phyloP scores from a whole-genome alignment of 1,139 yeast genomes.

The Geotrichum cucujoidarum region DNA sequence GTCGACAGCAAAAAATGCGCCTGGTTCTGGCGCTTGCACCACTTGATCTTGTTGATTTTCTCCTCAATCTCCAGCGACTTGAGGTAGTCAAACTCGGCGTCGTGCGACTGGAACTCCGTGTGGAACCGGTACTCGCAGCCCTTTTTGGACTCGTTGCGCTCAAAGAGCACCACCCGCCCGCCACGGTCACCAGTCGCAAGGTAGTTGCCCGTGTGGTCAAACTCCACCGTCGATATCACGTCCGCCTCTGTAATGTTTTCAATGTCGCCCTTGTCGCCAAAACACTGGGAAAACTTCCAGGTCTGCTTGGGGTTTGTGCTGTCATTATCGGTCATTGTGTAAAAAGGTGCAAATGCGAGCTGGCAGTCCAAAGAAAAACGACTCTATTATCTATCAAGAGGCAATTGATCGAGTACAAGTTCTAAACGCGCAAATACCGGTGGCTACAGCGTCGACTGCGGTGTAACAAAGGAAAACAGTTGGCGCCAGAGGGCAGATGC shows the following conservation, averaged over 20 bases:
- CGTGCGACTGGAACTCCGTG: conserved; percentile 97
- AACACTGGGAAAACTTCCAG: conserved; percentile 55
- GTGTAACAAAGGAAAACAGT: too few relatives aligned
- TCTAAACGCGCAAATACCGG: too few relatives aligned
- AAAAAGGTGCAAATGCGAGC: too few relatives aligned
- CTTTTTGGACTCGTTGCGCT: conserved; percentile 73
- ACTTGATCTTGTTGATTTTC: conserved; percentile 93
- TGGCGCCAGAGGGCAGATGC: not conserved
- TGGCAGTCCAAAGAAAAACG: too few relatives aligned
- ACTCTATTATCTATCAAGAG: too few relatives aligned
- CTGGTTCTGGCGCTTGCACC: conserved; percentile 86
- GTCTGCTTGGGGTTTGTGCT: conserved; percentile 33
- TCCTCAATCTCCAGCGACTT: conserved; percentile 96
- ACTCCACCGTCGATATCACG: conserved; percentile 94
- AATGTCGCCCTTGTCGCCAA: conserved; percentile 97
- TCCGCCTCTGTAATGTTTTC: conserved; percentile 97
- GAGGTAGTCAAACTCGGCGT: conserved; percentile 95
- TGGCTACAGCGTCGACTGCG: too few relatives aligned
- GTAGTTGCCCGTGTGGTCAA: conserved; percentile 90
- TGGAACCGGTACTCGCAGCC: conserved; percentile 92
- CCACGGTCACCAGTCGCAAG: conserved; percentile 98
- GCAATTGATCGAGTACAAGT: too few relatives aligned
- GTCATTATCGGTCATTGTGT: conserved; percentile 25
- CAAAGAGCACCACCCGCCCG: conserved; percentile 94
- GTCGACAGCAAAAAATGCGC: conserved; percentile 87